phyloP scores from a whole-genome alignment of 2,329 filamentous ascomycete genomes.

The Diaporthe sp. region DNA sequence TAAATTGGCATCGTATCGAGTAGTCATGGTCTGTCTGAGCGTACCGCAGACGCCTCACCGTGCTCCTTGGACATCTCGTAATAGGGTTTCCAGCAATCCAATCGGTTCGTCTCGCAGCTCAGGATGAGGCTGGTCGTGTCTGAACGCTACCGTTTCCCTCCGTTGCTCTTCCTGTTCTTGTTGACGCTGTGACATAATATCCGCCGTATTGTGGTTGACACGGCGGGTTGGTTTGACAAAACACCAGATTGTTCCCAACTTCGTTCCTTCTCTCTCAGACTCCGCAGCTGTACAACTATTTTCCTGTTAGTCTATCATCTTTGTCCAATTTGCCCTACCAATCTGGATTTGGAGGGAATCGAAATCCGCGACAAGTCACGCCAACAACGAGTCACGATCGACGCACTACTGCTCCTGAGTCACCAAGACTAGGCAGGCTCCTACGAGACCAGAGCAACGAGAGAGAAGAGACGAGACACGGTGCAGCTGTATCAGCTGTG shows the following conservation, averaged over 20 bases:
- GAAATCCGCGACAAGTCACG: background rate
- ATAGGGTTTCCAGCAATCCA: slow-evolving; percentile 27
- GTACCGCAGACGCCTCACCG: background rate
- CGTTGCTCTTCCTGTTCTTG: background rate
- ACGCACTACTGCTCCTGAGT: slow-evolving; percentile 7
- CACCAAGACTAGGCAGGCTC: slow-evolving; percentile 14
- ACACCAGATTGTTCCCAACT: background rate
- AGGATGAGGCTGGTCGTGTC: slow-evolving; percentile 28
- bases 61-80: slow-evolving; percentile 17
- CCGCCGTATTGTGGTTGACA: background rate
- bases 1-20: slow-evolving; percentile 31
- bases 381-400: background rate
- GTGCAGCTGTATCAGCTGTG: background rate
- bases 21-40: slow-evolving; percentile 25
- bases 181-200: slow-evolving; percentile 14
- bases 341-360: background rate
- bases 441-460: slow-evolving; percentile 1
- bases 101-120: background rate
- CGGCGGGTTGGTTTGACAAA: background rate
- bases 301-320: no score
- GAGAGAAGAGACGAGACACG: background rate
- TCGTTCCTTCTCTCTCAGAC: background rate
- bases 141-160: background rate
- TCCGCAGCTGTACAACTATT: background rate
- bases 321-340: background rate